These are phyloP conservation scores for Dictyostelium brefeldianum DNA, from an alignment of 78 protist genomes.

Conservation along the genomic window DNA sequence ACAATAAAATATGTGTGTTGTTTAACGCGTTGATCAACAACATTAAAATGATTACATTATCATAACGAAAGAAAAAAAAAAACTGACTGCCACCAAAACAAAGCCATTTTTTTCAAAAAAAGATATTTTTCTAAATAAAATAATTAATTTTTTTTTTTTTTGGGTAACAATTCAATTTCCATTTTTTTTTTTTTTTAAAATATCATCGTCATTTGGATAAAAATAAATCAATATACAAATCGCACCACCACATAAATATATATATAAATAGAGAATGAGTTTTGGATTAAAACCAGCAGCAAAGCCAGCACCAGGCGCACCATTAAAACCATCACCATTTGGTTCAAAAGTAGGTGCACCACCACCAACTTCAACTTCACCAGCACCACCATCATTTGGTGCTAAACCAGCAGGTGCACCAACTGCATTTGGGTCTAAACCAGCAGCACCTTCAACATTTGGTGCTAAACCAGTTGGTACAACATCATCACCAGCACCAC, in stretches of 20 bases:
- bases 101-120: no score
- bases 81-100: no score
- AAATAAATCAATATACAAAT: no score
- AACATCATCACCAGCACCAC: not conserved
- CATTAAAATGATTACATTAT: no score
- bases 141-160: not conserved
- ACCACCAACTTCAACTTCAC: not conserved
- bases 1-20: no score
- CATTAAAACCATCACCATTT: slow-evolving; percentile 33
- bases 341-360: not conserved
- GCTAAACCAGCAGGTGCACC: slow-evolving; percentile 56
- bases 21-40: no score
- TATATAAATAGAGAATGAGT: slow-evolving; percentile 17
- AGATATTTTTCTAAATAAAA: not conserved
- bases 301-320: slow-evolving; percentile 41
- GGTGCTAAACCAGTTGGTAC: slow-evolving; percentile 19
- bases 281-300: slow-evolving; percentile 12
- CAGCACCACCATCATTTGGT: slow-evolving; percentile 14
- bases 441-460: not conserved
- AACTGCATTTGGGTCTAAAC: no score
- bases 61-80: no score
- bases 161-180: not conserved
- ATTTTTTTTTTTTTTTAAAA: not conserved
- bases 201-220: no score
- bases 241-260: no score